Percentiles rank a stretch among this genome's conserved stretches.
phyloP scores from a whole-genome alignment of 2,329 filamentous ascomycete genomes.

The Pseudocercospora vitis region DNA sequence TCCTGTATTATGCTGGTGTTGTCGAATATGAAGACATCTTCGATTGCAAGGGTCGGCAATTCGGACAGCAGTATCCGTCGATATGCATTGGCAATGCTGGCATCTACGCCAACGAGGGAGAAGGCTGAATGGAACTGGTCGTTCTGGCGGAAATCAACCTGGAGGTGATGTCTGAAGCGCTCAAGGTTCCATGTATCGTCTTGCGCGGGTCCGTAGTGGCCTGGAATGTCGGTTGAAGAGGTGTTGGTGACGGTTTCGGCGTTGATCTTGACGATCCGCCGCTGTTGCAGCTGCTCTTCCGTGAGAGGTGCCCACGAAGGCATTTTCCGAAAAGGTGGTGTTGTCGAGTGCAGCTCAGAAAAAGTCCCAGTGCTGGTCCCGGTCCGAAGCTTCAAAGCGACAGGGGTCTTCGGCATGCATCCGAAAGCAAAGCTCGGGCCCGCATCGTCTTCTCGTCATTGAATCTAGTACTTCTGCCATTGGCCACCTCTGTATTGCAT shows the following conservation, averaged over 20 bases:
- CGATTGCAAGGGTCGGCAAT: conserved; percentile 90
- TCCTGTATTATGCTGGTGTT: conserved; percentile 98
- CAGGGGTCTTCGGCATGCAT: conserved; percentile 11
- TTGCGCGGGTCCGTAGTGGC: conserved; percentile 79
- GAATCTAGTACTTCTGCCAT: conserved; percentile 12
- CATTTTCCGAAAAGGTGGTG: conserved; percentile 22
- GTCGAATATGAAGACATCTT: conserved; percentile 88
- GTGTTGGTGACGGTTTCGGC: conserved; percentile 88
- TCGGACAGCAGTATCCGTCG: conserved; percentile 93
- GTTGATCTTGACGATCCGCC: conserved; percentile 85
- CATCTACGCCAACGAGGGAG: conserved; percentile 88
- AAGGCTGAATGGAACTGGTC: conserved; percentile 76
- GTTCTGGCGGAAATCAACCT: conserved; percentile 82
- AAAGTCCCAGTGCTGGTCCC: neutral
- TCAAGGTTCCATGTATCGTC: conserved; percentile 77
- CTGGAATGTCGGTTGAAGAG: conserved; percentile 86
- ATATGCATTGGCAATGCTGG: conserved; percentile 93
- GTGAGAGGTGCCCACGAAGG: conserved; percentile 41
- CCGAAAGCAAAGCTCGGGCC: conserved; percentile 8
- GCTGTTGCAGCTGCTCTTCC: conserved; percentile 59
- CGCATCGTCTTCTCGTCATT: conserved; percentile 8
- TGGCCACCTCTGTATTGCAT: conserved; percentile 15
- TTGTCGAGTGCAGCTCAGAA: conserved; percentile 2
- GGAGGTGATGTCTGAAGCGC: conserved; percentile 69
- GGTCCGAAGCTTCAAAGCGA: conserved; percentile 7